Conservation (phyloP, 1,284 basidiomycete species). For the Cutaneotrichosporon cutaneum region DNA sequence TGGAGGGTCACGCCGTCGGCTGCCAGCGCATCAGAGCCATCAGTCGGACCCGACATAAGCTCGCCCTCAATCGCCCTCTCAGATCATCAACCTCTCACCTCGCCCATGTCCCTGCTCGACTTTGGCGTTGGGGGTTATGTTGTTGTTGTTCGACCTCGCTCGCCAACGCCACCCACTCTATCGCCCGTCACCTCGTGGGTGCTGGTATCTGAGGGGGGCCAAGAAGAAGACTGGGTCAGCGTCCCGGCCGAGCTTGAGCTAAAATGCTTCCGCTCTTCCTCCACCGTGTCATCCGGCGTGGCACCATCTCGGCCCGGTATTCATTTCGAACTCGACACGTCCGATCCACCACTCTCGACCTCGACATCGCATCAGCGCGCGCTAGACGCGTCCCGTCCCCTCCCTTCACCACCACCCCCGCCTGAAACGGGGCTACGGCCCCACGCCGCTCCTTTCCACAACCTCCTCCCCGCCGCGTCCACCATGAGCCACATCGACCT, state of each 20-base stretch:
- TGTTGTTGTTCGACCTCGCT: neutral
- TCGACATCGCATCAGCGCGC: neutral
- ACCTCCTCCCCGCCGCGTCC: neutral
- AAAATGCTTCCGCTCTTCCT: neutral
- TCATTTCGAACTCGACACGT: neutral
- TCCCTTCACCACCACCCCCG: neutral
- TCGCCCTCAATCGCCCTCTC: neutral
- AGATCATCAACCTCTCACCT: neutral
- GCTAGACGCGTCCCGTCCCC: neutral
- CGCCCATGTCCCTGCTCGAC: neutral
- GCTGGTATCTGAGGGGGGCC: neutral
- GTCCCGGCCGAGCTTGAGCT: neutral
- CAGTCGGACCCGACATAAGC: neutral
- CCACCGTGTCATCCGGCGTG: neutral
- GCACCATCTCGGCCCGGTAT: neutral
- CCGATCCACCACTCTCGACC: neutral
- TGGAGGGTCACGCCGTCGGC: neutral
- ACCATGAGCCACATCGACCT: constrained; percentile 34
- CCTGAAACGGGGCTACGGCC: constrained; percentile 1
- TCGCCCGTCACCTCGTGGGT: neutral
- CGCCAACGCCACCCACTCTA: neutral
- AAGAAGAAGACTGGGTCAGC: neutral
- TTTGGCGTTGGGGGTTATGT: neutral
- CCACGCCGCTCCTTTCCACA: constrained; percentile 1
- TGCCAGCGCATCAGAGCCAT: neutral